These are phyloP conservation scores for Gyromitra esculenta DNA, from an alignment of 2,329 filamentous ascomycete species.

Conservation along the genomic window DNA sequence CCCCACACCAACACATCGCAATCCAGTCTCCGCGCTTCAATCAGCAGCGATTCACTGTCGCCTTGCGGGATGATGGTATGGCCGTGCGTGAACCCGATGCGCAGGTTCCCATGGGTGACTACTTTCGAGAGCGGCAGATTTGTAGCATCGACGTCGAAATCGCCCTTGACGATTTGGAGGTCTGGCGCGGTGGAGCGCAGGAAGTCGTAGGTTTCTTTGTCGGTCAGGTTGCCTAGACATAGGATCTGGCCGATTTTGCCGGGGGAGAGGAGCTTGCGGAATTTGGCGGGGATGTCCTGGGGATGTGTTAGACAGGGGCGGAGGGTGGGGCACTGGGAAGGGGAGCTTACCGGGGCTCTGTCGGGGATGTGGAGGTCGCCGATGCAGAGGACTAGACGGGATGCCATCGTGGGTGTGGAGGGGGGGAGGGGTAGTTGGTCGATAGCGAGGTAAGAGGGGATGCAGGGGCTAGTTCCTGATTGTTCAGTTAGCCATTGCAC, in stretches of 20 bases:
- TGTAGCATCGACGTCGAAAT: constrained; percentile 75
- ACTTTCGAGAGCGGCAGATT: constrained; percentile 74
- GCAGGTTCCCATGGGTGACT: constrained; percentile 73
- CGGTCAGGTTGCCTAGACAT: constrained; percentile 69
- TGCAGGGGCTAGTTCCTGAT: not conserved
- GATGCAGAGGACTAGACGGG: constrained; percentile 88
- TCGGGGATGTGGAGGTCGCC: constrained; percentile 95
- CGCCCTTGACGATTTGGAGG: constrained; percentile 75
- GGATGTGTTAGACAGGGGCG: not conserved
- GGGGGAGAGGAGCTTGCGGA: constrained; percentile 69
- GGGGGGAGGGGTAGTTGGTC: not conserved
- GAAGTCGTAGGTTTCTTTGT: constrained; percentile 68
- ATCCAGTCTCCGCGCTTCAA: constrained; percentile 76
- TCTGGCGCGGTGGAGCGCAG: constrained; percentile 68
- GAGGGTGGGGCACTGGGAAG: constrained; percentile 53
- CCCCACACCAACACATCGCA: constrained; percentile 76
- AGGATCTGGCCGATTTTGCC: constrained; percentile 70
- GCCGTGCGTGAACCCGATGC: constrained; percentile 76
- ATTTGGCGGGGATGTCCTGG: constrained; percentile 82
- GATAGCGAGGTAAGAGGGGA: constrained; percentile 3
- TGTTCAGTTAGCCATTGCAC: constrained; percentile 15
- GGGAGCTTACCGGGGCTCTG: constrained; percentile 73
- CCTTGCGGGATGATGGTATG: constrained; percentile 76
- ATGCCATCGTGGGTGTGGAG: constrained; percentile 68
- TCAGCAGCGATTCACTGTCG: constrained; percentile 73